Conservation (phyloP, 176 grass and related monocot species). For the Cocos nucifera region DNA sequence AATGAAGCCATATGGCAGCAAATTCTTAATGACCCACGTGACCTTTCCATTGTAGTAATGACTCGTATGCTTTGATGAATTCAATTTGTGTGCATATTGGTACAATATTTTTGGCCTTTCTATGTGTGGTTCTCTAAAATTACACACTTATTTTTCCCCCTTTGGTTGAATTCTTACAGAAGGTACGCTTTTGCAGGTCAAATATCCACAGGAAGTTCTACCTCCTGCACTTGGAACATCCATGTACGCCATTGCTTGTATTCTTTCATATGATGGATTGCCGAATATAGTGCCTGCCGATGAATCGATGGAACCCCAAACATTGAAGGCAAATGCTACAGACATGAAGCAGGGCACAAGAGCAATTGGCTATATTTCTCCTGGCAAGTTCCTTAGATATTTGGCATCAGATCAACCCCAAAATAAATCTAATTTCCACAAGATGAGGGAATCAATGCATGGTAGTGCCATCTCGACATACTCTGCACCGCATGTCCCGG, state of each 20-base stretch:
- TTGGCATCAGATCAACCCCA: constrained; percentile 26
- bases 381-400: constrained; percentile 45
- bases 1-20: too few relatives aligned
- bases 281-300: constrained; percentile 10
- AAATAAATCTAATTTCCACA: constrained; percentile 4
- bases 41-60: too few relatives aligned
- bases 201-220: constrained; percentile 58
- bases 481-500: constrained; percentile 5
- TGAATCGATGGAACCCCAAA: not conserved
- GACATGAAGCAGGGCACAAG: constrained; percentile 6
- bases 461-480: constrained; percentile 6
- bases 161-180: constrained; percentile 7
- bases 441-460: constrained; percentile 7
- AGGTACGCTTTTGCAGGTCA: constrained; percentile 47
- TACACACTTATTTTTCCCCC: not conserved
- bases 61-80: too few relatives aligned
- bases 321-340: constrained; percentile 4
- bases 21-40: too few relatives aligned
- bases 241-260: constrained; percentile 60
- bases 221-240: constrained; percentile 65
- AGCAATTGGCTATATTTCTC: constrained; percentile 27
- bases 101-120: too few relatives aligned
- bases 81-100: too few relatives aligned
- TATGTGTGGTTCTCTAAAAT: too few relatives aligned
- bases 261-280: constrained; percentile 36